Evolutionary conservation across 176 grass and related monocot species (phyloP), one percentile per base, ranked within the genome.

Genomic region (Phyllostachys edulis): DNA sequence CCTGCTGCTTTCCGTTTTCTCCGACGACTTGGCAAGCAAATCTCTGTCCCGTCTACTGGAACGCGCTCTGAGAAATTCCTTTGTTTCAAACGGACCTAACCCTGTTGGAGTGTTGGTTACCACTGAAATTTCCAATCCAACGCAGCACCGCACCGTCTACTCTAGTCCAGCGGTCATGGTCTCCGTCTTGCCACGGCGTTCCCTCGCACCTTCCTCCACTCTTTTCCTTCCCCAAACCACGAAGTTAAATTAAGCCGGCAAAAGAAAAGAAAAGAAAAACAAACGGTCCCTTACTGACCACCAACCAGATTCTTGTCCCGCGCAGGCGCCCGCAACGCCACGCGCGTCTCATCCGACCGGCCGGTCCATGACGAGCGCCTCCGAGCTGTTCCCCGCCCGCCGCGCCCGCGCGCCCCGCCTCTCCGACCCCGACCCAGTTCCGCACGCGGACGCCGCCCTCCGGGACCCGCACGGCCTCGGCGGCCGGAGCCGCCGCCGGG

Each of bases 291-390:
- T 16, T 13, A 6, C 63, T 8, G 63, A 71, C 67, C 67, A 29
- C 21, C 80, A 44, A 50, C 44, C 49, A 76, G 21, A 85, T 86
- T 84, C 38, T 29, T 74, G 62, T 3, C 8, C 36, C 32, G 52
- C 8, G 23, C n/a, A 67, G 45, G 47, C 40, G 29, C 69, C 63
- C 26, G 20, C 85, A 65, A 14, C 39, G 47, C 21, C 50, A 3
- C 71, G 46, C 36, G 1, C 38, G 69, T 50, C 61, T 60, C 44
- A 81, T 84, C 76, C 41, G 41, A 4, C 29, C 15, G 7, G 2
- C 59, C 26, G 9, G 63, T 27, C 52, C 80, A 99, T 99, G 96
- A 95, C 91, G 76, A 99, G 96, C 89, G 96, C 93, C 61, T 92
- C 96, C 17, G 96, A 90, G 85, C 83, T 99, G n/a, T 95, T 96